A percentile compares a stretch with the other conserved stretches of the same genome.
Conservation (phyloP, 805 yeast genomes). For the Candida alai region DNA sequence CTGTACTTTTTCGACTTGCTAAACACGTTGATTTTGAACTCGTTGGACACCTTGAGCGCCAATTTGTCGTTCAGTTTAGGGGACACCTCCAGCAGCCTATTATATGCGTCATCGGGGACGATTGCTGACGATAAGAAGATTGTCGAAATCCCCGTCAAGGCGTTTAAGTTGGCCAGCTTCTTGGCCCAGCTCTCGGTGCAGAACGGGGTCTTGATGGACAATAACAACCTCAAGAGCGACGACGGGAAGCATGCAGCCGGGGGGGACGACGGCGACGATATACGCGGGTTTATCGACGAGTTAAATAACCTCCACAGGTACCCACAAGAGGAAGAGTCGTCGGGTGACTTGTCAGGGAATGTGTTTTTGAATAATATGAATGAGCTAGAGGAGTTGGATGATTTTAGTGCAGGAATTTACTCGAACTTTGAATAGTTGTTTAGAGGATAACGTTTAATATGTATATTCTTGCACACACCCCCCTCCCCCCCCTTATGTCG, state of each 20-base stretch:
- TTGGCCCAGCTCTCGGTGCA: constrained; percentile 69
- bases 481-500: too few species aligned
- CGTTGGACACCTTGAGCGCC: constrained; percentile 31
- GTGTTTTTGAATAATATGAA: constrained; percentile 34
- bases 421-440: constrained; percentile 57
- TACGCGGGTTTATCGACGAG: constrained; percentile 12
- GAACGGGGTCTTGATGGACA: constrained; percentile 48
- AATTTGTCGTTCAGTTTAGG: constrained; percentile 27
- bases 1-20: constrained; percentile 29
- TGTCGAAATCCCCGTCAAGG: constrained; percentile 14
- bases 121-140: constrained; percentile 15
- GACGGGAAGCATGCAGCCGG: constrained; percentile 3
- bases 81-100: constrained; percentile 4
- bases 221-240: constrained; percentile 28
- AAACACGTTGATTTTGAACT: constrained; percentile 28
- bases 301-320: constrained; percentile 5
- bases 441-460: too few species aligned
- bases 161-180: constrained; percentile 59
- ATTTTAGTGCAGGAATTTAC: constrained; percentile 85
- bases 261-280: constrained; percentile 8
- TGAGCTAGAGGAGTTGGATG: constrained; percentile 63
- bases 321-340: constrained; percentile 9
- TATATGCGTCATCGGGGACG: constrained; percentile 7
- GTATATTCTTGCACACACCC: too few species aligned
- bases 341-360: constrained; percentile 29